Evolutionary conservation across 2,329 filamentous ascomycete species (phyloP), one percentile per base, ranked within the genome.

Genomic region (Epichloe brachyelytri): DNA sequence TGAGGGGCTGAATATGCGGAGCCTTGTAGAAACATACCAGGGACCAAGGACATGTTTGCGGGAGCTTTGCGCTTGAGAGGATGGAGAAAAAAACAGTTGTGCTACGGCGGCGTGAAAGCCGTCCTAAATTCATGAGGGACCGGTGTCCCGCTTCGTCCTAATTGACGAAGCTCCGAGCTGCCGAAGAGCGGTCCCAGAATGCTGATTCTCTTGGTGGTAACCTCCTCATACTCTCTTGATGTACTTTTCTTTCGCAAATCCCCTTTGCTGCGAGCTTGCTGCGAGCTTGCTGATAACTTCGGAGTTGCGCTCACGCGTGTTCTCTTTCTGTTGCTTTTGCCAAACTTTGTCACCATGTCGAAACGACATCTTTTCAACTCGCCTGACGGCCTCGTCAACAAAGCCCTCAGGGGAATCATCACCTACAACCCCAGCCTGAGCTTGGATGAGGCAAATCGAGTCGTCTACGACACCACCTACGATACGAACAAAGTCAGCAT

Each of bases 341-440:
- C n/a, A 22, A 20, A 20, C 14, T 15, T 11, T 43, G 40, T 12
- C 19, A 15, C 37, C 47, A 52, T 79, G 75, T 78, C 75, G 22
- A 75, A 68, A 52, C 68, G 71, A 14, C 75, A 78, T 53, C 70
- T 79, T 55, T 78, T 76, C 60, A 62, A 72, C 53, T 75, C 75
- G 15, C 56, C 74, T 1, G 74, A 77, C 26, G 75, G 75, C 17
- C 74, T 78, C 43, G 75, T 78, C 54, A 68, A 69, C 62, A 78
- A 77, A 60, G 67, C 68, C 3, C 65, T 79, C 10, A 65, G 71
- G 34, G 76, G 75, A 10, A 63, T 79, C 51, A 70, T 78, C 51
- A 61, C 74, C n/a, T 77, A 75, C 62, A 78, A 78, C 61, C 72
- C 75, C 3, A 67, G 65, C 6, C 68, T 79, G 5, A 66, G 65